Evolutionary conservation across 75 land plant species (phyloP), one percentile per base, ranked within the genome.

Genomic region (Pinus albicaulis): DNA sequence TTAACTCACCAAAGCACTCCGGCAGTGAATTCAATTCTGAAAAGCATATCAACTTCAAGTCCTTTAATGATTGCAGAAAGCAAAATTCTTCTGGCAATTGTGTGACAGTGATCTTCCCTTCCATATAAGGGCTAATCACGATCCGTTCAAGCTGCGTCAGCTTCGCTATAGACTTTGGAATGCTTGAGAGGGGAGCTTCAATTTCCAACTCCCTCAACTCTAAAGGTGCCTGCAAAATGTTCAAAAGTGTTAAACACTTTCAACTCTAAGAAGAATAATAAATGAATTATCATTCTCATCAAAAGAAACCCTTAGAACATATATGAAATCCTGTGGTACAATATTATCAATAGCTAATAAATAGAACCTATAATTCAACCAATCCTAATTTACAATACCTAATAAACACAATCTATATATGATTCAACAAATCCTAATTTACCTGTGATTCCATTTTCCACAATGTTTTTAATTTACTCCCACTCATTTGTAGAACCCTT

Each of bases 41-140:
- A 0, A 4, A 38, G 0, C 5, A 0, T 5, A 0, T 0, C 5
- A 38, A 38, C 41, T 0, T 5, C 41, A 38, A 38, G 5, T 0
- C 41, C 5, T 38, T 38, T 38, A 38, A 38, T 0, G 41, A 38
- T 5, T 5, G 41, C 5, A 5, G 41, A 38, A 5, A 5, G 5
- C 41, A 38, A 38, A 38, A 38, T 38, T 5, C 41, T 38, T 38
- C 5, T 38, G 41, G 41, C 41, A 38, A 38, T 38, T 38, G 41
- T 38, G 41, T 38, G 41, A 38, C 0, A 38, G 4, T 38, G 5
- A 38, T 7, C 2, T 59, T 59, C 23, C 22, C 20, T 4, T 3
- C 69, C 1, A 28, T 28, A 0, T 1, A 31, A 31, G 31, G 31
- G 2, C 31, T 1, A 26, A 36, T 14, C 36, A 64, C 12, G 34